phyloP scores from a whole-genome alignment of 169 alveolate genomes.

The Eimeria sp. region DNA sequence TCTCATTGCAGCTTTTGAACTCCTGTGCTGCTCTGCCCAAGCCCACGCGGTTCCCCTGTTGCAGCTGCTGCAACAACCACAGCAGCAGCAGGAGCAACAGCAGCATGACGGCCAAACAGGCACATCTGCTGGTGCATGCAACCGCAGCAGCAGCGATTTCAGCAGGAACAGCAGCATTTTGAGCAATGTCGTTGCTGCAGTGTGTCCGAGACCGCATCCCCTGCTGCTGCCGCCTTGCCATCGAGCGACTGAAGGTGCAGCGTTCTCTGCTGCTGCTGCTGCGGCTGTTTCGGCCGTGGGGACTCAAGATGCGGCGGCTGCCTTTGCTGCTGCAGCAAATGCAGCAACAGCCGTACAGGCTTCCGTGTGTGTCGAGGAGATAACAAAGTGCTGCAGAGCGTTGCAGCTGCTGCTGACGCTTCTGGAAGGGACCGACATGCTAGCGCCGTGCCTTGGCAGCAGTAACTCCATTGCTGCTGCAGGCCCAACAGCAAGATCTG shows the following conservation, averaged over 20 bases:
- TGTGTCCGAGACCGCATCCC: slow-evolving; percentile 11
- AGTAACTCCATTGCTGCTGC: slow-evolving; percentile 6
- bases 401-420: slow-evolving; percentile 44
- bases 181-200: slow-evolving; percentile 43
- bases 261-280: slow-evolving; percentile 22
- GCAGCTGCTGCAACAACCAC: slow-evolving; percentile 36
- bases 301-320: slow-evolving; percentile 31
- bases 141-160: slow-evolving; percentile 5
- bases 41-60: slow-evolving; percentile 9
- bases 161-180: slow-evolving; percentile 6
- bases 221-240: background rate
- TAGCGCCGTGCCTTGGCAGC: slow-evolving; percentile 9
- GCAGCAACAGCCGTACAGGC: background rate
- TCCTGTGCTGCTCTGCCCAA: slow-evolving; percentile 46
- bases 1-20: slow-evolving; percentile 42
- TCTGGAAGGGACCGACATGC: slow-evolving; percentile 6
- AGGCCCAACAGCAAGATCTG: background rate
- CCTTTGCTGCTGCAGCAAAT: slow-evolving; percentile 52
- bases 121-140: background rate
- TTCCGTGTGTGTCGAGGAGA: background rate
- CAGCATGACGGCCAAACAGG: background rate
- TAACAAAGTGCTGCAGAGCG: slow-evolving; percentile 48
- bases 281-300: slow-evolving; percentile 69
- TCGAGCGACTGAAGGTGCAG: background rate
- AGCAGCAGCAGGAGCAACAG: slow-evolving; percentile 5